Base-by-base conservation (phyloP, 2,329 filamentous ascomycete species). In the Peltaster fructicola region DNA sequence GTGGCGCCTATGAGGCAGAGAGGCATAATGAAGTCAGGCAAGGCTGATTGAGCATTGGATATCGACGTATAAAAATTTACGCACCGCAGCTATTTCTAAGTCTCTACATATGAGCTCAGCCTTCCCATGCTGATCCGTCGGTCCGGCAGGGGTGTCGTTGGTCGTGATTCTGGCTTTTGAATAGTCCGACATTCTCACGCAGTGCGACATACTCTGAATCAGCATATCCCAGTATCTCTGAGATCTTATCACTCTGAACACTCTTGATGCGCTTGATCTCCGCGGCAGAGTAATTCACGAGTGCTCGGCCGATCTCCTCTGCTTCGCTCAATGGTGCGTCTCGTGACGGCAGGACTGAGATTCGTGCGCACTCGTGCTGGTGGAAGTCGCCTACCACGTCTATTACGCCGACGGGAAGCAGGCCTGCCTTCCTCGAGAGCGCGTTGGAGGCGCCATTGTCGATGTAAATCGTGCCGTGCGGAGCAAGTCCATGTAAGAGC, bases 191-290 rank as follows among this genome's bases (percentile, higher is more conserved):
- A 40, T 91, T 85, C 50, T 91, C 81, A 34, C 82, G 63, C 43
- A 88, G 61, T 7, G 82, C 84, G 19, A 95, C 76, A 53, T 95
- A 93, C 53, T 95, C 82, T 43, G 77, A 90, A 48, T 93, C 84
- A 11, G 81, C 80, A 52, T 93, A 98, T 3, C 85, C 88, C 15
- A 98, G 56, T 21, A 88, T 57, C 7, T 65, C 62, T 23, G 72
- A 62, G 34, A 98, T 93, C 46, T 92, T 76, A 5, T 63, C 67
- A 45, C 82, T 92, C 47, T 77, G 71, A 36, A 76, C 61, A 1
- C 88, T 88, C 54, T 77, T 81, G 45, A 98, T 92, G 24, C 77
- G 61, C 29, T 61, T 56, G 32, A 98, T 82, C 52, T 98, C 85
- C 1, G 63, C 59, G 2, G 78, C 72, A n/a, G 78, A 77, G 48